Base-by-base conservation (phyloP, 306 rosid species). In the Vigna nakashimae region DNA sequence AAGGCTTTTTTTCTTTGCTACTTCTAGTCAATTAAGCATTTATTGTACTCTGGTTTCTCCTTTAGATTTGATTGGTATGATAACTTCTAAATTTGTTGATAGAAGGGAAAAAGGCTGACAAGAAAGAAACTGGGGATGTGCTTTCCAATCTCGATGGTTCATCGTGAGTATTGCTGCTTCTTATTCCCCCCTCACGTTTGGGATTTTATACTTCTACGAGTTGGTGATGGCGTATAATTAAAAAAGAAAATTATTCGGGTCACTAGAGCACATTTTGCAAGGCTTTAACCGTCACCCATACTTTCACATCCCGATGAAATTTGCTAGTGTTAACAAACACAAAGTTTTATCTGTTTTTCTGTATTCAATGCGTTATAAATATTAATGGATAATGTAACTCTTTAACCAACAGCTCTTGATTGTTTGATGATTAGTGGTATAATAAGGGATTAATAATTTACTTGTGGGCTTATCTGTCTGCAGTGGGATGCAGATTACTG, bases 401-500 rank as follows among this genome's bases (percentile, higher is more conserved):
- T 64, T 69, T 58, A 20, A 62, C 49, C 43, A 9, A 46, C 77
- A 36, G 57, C 75, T 74, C 43, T 71, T 36, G 36, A 73, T 50
- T 71, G 14, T 57, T 79, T 50, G 53, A 38, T 17, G 52, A 79
- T 57, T 55, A 65, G 65, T 48, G 57, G n/a, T 22, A 76, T 55
- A 62, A 69, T 63, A 46, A 67, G 16, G 63, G 58, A 58, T 14
- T 53, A 12, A 42, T 9, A 77, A 38, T 7, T 17, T 79, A 65
- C 40, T 17, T 13, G 34, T 34, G 53, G 78, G 50, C 22, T 62
- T 24, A 62, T 83, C 67, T 74, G 42, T 81, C 71, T 81, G 79
- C 89, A 95, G 99, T 68, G 98, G 99, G 59, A 91, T 95, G 97
- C 96, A 92, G 82, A 95, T 95, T 68, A 95, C 96, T 17, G 99